A percentile compares a stretch with the other conserved stretches of the same genome.
phyloP scores from a whole-genome alignment of 1,139 yeast species.

The Suhomyces bribrorum region DNA sequence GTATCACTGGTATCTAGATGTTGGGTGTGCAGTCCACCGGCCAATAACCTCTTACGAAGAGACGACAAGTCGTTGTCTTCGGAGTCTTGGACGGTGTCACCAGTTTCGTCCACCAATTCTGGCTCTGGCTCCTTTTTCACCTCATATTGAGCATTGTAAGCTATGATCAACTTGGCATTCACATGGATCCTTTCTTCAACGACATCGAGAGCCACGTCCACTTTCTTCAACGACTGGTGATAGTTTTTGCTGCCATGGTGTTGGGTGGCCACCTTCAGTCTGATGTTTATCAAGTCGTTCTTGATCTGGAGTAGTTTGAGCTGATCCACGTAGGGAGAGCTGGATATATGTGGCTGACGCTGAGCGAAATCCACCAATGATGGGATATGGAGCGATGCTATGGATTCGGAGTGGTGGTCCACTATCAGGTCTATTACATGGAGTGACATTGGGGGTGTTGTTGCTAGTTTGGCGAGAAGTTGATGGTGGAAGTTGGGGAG shows the following conservation, averaged over 20 bases:
- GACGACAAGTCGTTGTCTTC: constrained; percentile 23
- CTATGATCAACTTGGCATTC: constrained; percentile 19
- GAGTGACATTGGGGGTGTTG: constrained; percentile 7
- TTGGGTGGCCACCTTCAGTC: constrained; percentile 5
- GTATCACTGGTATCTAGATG: constrained; percentile 15
- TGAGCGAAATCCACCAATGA: constrained; percentile 7
- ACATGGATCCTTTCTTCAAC: constrained; percentile 29
- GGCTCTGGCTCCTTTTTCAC: constrained; percentile 3
- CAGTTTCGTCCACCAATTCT: constrained; percentile 4
- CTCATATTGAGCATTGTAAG: constrained; percentile 12
- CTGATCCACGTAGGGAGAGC: constrained; percentile 28
- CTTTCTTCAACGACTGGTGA: constrained; percentile 9
- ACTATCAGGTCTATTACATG: constrained; percentile 6
- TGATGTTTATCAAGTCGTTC: constrained; percentile 11
- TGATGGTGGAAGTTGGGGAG: neutral
- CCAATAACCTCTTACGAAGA: constrained; percentile 29
- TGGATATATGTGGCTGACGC: constrained; percentile 3
- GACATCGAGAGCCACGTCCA: constrained; percentile 16
- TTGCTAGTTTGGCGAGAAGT: neutral
- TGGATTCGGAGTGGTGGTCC: constrained; percentile 18
- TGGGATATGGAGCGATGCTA: constrained; percentile 20
- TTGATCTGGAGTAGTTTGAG: constrained; percentile 23
- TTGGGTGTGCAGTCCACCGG: constrained; percentile 24
- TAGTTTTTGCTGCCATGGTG: constrained; percentile 17
- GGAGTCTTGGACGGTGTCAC: constrained; percentile 6